phyloP scores from a whole-genome alignment of 805 yeast genomes.

The Wickerhamia fluorescens region DNA sequence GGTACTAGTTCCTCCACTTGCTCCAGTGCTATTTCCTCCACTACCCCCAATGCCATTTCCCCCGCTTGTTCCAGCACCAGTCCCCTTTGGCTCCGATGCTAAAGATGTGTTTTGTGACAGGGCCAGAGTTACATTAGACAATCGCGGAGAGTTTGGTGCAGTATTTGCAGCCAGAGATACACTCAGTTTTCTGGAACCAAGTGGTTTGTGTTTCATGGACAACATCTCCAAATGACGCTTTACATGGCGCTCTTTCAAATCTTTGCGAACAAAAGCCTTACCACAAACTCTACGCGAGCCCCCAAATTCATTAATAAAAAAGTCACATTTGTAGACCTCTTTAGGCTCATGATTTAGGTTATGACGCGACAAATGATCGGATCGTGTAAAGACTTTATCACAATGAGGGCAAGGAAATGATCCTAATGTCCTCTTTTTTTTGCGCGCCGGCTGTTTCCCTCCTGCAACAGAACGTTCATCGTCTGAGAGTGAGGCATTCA shows the following conservation, averaged over 20 bases:
- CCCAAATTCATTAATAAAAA: constrained; percentile 31
- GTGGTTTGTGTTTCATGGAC: too few relatives aligned
- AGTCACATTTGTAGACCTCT: constrained; percentile 53
- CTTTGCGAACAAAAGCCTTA: constrained; percentile 58
- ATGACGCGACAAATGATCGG: constrained; percentile 61
- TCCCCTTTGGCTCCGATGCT: too few relatives aligned
- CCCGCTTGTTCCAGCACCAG: too few relatives aligned
- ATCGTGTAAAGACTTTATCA: constrained; percentile 48
- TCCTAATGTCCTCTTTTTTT: constrained; percentile 24
- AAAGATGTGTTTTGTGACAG: too few relatives aligned
- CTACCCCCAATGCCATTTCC: too few relatives aligned
- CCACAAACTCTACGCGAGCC: constrained; percentile 41
- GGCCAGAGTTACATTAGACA: too few relatives aligned
- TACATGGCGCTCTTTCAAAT: constrained; percentile 39
- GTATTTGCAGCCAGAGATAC: too few relatives aligned
- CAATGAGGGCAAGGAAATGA: constrained; percentile 36
- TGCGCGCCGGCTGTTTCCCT: too few relatives aligned
- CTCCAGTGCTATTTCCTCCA: too few relatives aligned
- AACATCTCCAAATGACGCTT: constrained; percentile 19
- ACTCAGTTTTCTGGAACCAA: too few relatives aligned
- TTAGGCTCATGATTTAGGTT: constrained; percentile 51
- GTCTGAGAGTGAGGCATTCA: constrained; percentile 1
- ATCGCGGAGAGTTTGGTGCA: too few relatives aligned
- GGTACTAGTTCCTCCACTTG: too few relatives aligned
- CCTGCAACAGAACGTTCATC: background rate